phyloP scores from a whole-genome alignment of 2,329 filamentous ascomycete genomes.

The Zasmidium citrigriseum region DNA sequence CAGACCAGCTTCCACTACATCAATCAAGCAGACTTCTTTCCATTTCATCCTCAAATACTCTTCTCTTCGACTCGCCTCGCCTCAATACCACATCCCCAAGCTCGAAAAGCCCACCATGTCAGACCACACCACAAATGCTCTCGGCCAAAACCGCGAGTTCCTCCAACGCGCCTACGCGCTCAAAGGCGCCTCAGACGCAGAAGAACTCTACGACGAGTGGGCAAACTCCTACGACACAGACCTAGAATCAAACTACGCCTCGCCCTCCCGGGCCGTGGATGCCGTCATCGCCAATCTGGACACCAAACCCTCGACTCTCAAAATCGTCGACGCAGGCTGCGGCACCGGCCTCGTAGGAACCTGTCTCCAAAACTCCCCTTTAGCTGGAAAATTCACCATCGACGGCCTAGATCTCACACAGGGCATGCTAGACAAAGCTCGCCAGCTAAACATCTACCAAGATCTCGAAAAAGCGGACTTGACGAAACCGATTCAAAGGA shows the following conservation, averaged over 20 bases:
- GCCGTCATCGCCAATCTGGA: constrained; percentile 1
- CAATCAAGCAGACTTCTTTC: too few species aligned
- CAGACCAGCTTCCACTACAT: too few species aligned
- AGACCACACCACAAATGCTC: neutral
- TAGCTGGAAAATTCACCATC: constrained; percentile 3
- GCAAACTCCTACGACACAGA: constrained; percentile 16
- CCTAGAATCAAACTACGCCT: constrained; percentile 12
- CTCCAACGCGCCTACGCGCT: constrained; percentile 18
- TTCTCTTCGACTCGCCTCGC: too few species aligned
- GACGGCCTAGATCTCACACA: constrained; percentile 20
- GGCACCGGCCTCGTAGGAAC: constrained; percentile 18
- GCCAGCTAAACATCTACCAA: constrained; percentile 12
- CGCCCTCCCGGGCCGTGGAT: constrained; percentile 12
- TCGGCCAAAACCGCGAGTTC: constrained; percentile 4
- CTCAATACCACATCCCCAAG: too few species aligned
- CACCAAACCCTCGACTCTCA: neutral
- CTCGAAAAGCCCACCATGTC: too few species aligned
- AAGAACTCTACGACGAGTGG: constrained; percentile 21
- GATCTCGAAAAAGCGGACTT: constrained; percentile 16
- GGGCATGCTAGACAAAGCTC: constrained; percentile 14
- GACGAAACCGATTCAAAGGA: constrained; percentile 10
- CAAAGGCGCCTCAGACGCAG: constrained; percentile 1
- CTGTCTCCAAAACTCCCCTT: constrained; percentile 2
- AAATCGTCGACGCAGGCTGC: constrained; percentile 19
- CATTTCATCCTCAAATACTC: too few species aligned